These are phyloP conservation scores for Leucocoprinus sp. DNA, from an alignment of 768 basidiomycete genomes.

Conservation along the genomic window DNA sequence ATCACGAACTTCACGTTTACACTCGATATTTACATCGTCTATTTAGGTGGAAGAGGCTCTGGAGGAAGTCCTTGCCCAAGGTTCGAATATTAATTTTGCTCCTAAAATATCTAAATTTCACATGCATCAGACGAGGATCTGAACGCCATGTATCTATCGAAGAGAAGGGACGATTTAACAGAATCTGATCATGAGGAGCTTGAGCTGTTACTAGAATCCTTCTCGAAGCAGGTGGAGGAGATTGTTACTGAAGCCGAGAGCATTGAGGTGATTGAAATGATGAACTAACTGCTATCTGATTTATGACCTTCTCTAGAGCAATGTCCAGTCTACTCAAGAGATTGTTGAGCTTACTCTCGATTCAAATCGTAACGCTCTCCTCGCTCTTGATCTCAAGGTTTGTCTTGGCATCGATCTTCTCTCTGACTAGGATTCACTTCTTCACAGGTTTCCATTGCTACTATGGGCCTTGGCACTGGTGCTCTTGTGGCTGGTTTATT, in stretches of 20 bases:
- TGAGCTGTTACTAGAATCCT: constrained; percentile 88
- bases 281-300: background rate
- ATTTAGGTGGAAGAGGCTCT: constrained; percentile 77
- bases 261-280: constrained; percentile 50
- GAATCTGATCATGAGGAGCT: constrained; percentile 85
- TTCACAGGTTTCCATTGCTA: constrained; percentile 82
- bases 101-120: background rate
- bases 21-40: constrained; percentile 8
- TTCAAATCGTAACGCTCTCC: constrained; percentile 86
- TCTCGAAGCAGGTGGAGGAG: constrained; percentile 94
- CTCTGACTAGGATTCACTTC: constrained; percentile 6
- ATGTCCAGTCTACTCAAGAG: constrained; percentile 96
- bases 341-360: constrained; percentile 96
- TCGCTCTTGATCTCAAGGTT: constrained; percentile 87
- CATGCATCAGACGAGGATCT: constrained; percentile 77
- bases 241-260: constrained; percentile 90
- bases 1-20: too few relatives aligned
- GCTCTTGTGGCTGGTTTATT: constrained; percentile 88
- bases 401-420: constrained; percentile 7
- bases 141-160: constrained; percentile 90
- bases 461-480: constrained; percentile 86
- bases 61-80: constrained; percentile 87
- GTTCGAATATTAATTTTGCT: constrained; percentile 27
- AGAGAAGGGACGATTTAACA: constrained; percentile 62
- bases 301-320: constrained; percentile 41